Base-by-base conservation (phyloP, 176 grass and related monocot genomes). In the Pontederia paniculata region DNA sequence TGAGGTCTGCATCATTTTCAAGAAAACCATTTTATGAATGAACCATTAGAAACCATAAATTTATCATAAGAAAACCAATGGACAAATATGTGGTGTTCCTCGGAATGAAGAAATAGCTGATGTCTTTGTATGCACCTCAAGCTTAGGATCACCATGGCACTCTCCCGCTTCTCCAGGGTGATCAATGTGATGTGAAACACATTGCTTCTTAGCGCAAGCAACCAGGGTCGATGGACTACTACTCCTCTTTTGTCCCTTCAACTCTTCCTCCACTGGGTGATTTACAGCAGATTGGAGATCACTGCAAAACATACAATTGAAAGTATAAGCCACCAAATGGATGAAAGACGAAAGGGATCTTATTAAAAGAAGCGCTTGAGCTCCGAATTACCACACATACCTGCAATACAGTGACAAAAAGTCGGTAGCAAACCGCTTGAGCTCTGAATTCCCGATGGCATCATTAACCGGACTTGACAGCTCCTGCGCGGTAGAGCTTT, bases 321-420 rank as follows among this genome's bases (percentile, higher is more conserved):
- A 15, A 70, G 50, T 31, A 44, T n/a, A 44, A 52, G 5, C 20
- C 21, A 44, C 3, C 8, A 52, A 54, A 67, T 54, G 63, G 50
- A 74, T 51, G 23, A 67, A 76, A 22, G 54, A 72, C 28, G 20
- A 67, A 23, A 15, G 23, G 37, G 59, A 75, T 41, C 78, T 60
- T 54, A 58, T 23, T 73, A 37, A 15, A 57, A 72, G 20, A 71
- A 18, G 0, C 55, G n/a, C n/a, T n/a, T n/a, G n/a, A n/a, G n/a
- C n/a, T n/a, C n/a, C n/a, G n/a, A n/a, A n/a, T n/a, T n/a, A n/a
- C n/a, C n/a, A n/a, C n/a, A 12, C 48, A 23, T 17, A 81, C 85
- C 85, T 96, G 85, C 79, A 86, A 49, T 80, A 96, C 60, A 83
- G 55, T 55, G 90, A 78, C 63, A 89, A 63, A 76, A 96, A 84